These are phyloP conservation scores for Pulveroboletus sp. DNA, from an alignment of 768 basidiomycete species.

Conservation along the genomic window DNA sequence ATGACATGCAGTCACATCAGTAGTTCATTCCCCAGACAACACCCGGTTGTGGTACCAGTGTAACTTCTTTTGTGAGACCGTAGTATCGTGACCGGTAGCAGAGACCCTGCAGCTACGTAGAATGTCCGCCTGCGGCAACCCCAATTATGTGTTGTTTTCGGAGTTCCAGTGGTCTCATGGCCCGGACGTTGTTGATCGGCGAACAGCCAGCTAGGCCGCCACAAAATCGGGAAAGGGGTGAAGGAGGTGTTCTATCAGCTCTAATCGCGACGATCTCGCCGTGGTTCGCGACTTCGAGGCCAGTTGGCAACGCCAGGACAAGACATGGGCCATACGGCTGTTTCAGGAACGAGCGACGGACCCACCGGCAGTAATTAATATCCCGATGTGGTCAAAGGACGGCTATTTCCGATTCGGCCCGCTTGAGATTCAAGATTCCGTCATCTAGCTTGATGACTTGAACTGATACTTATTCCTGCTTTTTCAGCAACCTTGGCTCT, in stretches of 20 bases:
- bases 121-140: neutral
- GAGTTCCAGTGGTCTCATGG: constrained; percentile 2
- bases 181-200: constrained; percentile 17
- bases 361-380: constrained; percentile 11
- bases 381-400: constrained; percentile 25
- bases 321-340: constrained; percentile 16
- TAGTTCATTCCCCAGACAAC: constrained; percentile 12
- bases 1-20: too few species aligned
- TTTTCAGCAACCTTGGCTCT: constrained; percentile 2
- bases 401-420: constrained; percentile 30
- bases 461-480: constrained; percentile 27
- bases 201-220: constrained; percentile 12
- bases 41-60: constrained; percentile 5
- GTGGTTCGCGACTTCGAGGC: constrained; percentile 15
- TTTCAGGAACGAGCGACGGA: constrained; percentile 26
- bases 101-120: constrained; percentile 3
- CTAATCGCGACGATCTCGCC: constrained; percentile 22
- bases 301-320: constrained; percentile 10
- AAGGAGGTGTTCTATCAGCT: constrained; percentile 20
- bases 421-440: constrained; percentile 9
- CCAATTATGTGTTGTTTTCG: constrained; percentile 1
- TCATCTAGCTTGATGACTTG: constrained; percentile 12
- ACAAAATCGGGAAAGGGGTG: constrained; percentile 6
- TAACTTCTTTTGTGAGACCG: neutral
- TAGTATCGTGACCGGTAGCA: constrained; percentile 3